Conservation (phyloP, 306 rosid genomes). For the Comarum palustre region DNA sequence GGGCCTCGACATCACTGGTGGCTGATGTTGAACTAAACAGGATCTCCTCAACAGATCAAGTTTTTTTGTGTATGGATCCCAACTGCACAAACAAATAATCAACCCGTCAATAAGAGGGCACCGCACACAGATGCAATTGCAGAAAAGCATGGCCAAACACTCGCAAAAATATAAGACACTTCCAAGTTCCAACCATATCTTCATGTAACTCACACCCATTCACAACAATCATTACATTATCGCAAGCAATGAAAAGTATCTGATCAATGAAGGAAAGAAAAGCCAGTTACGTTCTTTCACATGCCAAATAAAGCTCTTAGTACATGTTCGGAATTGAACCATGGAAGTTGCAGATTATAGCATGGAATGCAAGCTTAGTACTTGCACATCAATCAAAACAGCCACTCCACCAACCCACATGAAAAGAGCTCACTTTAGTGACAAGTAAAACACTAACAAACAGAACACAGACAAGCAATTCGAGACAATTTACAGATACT, state of each 20-base stretch:
- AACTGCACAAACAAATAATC: slow-evolving; percentile 32
- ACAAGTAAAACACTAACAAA: not conserved
- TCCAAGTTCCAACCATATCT: not conserved
- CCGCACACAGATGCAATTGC: not conserved
- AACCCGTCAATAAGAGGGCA: not conserved
- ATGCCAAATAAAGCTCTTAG: not conserved
- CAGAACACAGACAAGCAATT: not conserved
- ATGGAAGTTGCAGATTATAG: slow-evolving; percentile 10
- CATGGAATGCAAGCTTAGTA: not conserved
- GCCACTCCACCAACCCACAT: not conserved
- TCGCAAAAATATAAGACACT: not conserved
- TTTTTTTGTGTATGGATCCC: slow-evolving; percentile 41
- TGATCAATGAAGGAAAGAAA: not conserved
- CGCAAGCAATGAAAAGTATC: not conserved
- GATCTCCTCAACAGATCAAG: slow-evolving; percentile 47
- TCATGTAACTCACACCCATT: not conserved
- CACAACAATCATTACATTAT: not conserved
- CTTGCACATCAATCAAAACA: slow-evolving; percentile 3
- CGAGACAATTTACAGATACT: not conserved
- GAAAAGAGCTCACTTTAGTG: not conserved
- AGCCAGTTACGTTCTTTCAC: not conserved
- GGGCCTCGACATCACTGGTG: slow-evolving; percentile 24
- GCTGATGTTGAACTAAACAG: slow-evolving; percentile 43
- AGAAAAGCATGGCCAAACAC: not conserved
- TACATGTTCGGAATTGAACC: not conserved